Base-by-base conservation (phyloP, 768 basidiomycete species). In the Kwoniella botswanensis region DNA sequence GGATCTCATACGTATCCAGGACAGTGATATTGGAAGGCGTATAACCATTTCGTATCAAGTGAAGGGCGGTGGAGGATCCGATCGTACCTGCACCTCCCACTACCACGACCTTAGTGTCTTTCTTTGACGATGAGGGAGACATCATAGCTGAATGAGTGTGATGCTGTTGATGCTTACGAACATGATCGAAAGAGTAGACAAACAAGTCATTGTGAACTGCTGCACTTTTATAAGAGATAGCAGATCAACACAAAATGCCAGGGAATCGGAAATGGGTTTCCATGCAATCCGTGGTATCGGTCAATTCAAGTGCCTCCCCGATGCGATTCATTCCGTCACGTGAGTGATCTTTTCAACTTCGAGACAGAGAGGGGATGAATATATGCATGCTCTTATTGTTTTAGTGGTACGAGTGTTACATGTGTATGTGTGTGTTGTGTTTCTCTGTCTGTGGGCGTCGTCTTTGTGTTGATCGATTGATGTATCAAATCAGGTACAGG, bases 61-160 rank as follows among this genome's bases (percentile, higher is more conserved):
- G 76, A 6, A 81, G 69, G 10, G 80, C 80, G 0, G 80, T 81
- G 1, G 75, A 77, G n/a, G 67, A 70, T 2, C 79, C 79, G 35
- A 80, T 70, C 7, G 79, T 80, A 1, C 79, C 79, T 41, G 67
- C 74, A 26, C 79, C 79, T 18, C 75, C 75, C 13, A 80, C 71
- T 22, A 77, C 44, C 11, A 70, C 55, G 22, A 70, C 29, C 55
- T 50, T 63, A n/a, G 61, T 59, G 24, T 63, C 61, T 50, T 35
- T 50, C 13, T 50, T 54, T 57, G 65, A 65, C 4, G 17, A 22
- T 24, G 65, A 58, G 2, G 26, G 24, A 24, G 29, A 55, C 55
- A 44, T 56, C 18, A 21, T 65, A 24, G 24, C 35, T 15, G 4
- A n/a, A 10, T 60, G 35, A 29, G 0, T 9, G 22, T n/a, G 59